Percentiles rank a stretch among this genome's conserved stretches.
Evolutionary conservation across 2,329 filamentous ascomycete genomes (phyloP).

Genomic region (Ascochyta rabiei): DNA sequence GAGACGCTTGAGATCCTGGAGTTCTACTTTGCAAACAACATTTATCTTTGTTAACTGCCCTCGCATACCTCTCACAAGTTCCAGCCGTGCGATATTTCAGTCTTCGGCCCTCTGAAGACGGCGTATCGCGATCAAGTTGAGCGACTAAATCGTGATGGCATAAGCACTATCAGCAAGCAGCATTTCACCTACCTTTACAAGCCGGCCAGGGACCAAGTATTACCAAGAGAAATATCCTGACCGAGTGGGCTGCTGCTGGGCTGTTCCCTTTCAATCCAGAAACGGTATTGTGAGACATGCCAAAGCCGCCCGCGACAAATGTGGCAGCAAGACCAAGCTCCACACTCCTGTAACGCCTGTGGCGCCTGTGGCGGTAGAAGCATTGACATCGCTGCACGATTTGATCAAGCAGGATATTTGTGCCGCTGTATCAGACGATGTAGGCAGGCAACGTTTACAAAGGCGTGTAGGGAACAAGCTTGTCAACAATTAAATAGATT

Average conservation of each 20-base stretch:
- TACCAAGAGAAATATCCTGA: slow-evolving; percentile 39
- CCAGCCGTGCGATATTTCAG: not conserved
- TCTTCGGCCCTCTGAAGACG: not conserved
- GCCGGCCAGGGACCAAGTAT: slow-evolving; percentile 27
- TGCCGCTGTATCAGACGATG: no score
- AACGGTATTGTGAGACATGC: slow-evolving; percentile 37
- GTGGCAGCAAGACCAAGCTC: no score
- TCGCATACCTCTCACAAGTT: not conserved
- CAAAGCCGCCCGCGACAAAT: slow-evolving; percentile 17
- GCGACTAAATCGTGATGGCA: slow-evolving; percentile 13
- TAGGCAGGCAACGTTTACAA: no score
- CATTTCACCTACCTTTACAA: slow-evolving; percentile 29
- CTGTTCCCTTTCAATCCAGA: slow-evolving; percentile 39
- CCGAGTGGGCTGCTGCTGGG: slow-evolving; percentile 32
- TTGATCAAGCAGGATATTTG: no score
- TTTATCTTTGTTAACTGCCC: not conserved
- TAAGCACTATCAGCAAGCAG: slow-evolving; percentile 20
- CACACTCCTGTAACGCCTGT: no score
- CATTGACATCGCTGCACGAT: no score
- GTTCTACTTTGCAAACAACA: not conserved
- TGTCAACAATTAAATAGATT: no score
- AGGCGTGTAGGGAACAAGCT: no score
- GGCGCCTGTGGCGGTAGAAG: no score
- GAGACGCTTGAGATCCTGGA: not conserved
- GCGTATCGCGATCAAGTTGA: slow-evolving; percentile 13